A percentile compares a stretch with the other conserved stretches of the same genome.
These are phyloP conservation scores for Diaporthe sp. DNA, from an alignment of 2,329 filamentous ascomycete genomes.

Conservation along the genomic window DNA sequence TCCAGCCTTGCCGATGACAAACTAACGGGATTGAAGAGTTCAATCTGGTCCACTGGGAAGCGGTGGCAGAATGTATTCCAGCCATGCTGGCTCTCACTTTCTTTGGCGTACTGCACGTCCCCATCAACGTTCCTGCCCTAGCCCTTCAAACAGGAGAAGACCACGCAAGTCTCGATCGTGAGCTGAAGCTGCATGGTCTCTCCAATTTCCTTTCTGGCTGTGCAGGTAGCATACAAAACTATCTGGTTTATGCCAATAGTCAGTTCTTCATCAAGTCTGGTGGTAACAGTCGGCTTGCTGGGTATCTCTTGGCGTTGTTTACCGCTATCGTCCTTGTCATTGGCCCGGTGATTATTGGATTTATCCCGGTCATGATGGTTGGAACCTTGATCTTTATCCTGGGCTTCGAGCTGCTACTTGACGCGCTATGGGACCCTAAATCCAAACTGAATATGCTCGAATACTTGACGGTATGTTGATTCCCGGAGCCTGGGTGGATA, in stretches of 20 bases:
- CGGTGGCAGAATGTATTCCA: conserved; percentile 84
- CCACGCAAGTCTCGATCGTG: conserved; percentile 88
- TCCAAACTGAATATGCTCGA: conserved; percentile 89
- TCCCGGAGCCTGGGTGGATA: neutral
- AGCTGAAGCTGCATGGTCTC: conserved; percentile 90
- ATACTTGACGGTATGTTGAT: conserved; percentile 78
- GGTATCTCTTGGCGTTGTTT: conserved; percentile 82
- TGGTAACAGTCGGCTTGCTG: conserved; percentile 86
- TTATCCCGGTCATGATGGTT: conserved; percentile 96
- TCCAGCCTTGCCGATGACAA: neutral
- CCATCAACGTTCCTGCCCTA: conserved; percentile 95
- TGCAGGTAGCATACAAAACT: conserved; percentile 92
- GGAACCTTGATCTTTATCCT: conserved; percentile 94
- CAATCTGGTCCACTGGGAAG: conserved; percentile 82
- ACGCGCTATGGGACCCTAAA: conserved; percentile 89
- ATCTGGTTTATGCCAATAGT: conserved; percentile 97
- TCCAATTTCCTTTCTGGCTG: conserved; percentile 92
- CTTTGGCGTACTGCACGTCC: conserved; percentile 96
- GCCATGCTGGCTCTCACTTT: conserved; percentile 98
- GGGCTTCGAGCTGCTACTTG: conserved; percentile 89
- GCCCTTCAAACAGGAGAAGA: conserved; percentile 93
- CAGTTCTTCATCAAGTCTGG: conserved; percentile 96
- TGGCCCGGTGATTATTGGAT: conserved; percentile 89
- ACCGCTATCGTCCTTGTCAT: conserved; percentile 87
- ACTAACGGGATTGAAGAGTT: conserved; percentile 69